Evolutionary conservation across 352 stramenopile genomes (phyloP), one percentile per base, ranked within the genome.

Genomic region (Halophytophthora batemanensis): DNA sequence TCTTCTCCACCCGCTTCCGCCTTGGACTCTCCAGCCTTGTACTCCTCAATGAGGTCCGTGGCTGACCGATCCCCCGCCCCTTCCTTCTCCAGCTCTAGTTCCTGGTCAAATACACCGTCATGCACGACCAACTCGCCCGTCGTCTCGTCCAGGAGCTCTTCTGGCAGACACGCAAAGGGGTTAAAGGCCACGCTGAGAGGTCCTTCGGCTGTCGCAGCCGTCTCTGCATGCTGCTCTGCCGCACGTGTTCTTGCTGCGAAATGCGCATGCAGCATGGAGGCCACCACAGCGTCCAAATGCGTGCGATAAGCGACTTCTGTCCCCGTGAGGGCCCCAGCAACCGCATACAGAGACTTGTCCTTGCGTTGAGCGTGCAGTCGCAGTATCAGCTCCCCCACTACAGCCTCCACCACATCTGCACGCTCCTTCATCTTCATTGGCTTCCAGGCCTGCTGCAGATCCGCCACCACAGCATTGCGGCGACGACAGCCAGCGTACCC

Each of bases 361-460:
- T 59, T 11, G 10, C 17, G 29, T 21, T 64, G 59, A n/a, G 65
- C 50, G 34, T 79, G 61, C 39, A 85, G 52, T 11, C 73, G 71
- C 23, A 88, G 60, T n/a, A 82, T 61, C 23, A 88, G 43, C 34
- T 90, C 80, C 0, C 82, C 82, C 5, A 79, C 74, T 1, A 90
- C 47, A 0, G 78, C 73, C 50, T 92, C 79, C 15, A 90, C 77
- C 5, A 87, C 55, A 34, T 92, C 82, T 0, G 82, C 82, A 17
- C 77, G 69, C 25, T 83, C 60, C 50, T 92, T 92, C 39, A 73
- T 69, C 53, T 70, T 82, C 12, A 62, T 44, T 14, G 10, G 49
- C 28, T 53, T 54, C 19, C 28, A 40, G 35, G 14, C 22, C 25
- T 5, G 35, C 15, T 21, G 56, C 18, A 13, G 12, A 22, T 45